Conservation (phyloP, 179 eudicot species). For the Corrigiola litoralis region DNA sequence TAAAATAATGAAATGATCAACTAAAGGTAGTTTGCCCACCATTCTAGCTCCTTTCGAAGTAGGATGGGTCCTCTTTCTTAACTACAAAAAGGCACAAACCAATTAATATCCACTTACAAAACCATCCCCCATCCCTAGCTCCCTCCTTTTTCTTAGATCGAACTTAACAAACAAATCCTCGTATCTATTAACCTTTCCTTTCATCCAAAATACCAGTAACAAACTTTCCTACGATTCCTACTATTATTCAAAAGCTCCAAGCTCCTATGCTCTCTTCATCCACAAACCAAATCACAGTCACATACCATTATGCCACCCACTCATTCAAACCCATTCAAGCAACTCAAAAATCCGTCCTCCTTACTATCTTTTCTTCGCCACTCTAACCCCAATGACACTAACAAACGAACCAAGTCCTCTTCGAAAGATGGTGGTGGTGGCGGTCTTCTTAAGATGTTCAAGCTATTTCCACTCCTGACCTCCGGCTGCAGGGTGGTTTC, state of each 20-base stretch:
- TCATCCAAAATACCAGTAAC: neutral
- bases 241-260: no score
- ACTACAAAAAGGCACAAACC: constrained; percentile 4
- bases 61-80: constrained; percentile 7
- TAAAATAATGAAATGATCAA: constrained; percentile 1
- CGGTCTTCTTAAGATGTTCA: constrained; percentile 66
- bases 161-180: neutral
- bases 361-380: constrained; percentile 31
- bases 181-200: neutral
- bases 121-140: no score
- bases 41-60: neutral
- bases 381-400: constrained; percentile 14
- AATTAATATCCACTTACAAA: neutral
- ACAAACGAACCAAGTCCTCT: constrained; percentile 8
- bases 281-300: no score
- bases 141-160: neutral
- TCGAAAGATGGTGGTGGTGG: constrained; percentile 19
- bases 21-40: neutral
- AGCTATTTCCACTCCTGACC: constrained; percentile 76
- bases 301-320: constrained; percentile 16
- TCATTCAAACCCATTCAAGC: constrained; percentile 28
- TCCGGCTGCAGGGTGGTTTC: constrained; percentile 88
- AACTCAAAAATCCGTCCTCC: constrained; percentile 30
- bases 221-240: neutral
- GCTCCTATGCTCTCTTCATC: no score